Conservation (phyloP, 2,329 filamentous ascomycete species). For the Fusarium sp. region DNA sequence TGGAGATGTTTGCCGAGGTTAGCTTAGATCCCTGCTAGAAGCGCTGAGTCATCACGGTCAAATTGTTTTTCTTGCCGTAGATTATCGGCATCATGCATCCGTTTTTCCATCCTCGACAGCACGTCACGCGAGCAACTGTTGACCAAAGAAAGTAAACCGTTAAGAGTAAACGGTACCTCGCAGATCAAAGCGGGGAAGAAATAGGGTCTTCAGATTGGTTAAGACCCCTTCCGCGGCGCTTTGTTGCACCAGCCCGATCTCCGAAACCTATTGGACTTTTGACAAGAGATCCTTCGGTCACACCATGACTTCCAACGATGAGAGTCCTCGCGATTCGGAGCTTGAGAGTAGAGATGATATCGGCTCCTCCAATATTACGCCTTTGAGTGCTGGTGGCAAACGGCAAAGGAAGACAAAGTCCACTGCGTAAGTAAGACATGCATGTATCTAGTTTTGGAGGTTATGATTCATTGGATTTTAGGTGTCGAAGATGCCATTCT, state of each 20-base stretch:
- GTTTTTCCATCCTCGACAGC: not conserved
- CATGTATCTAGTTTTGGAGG: not conserved
- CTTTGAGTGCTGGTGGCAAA: conserved; percentile 15
- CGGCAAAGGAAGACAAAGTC: conserved; percentile 43
- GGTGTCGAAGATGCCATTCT: conserved; percentile 49
- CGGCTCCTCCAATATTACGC: conserved; percentile 18
- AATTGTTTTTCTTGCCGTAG: conserved; percentile 7
- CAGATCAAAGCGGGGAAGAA: conserved; percentile 29
- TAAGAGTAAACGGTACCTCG: not conserved
- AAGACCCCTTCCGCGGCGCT: not conserved
- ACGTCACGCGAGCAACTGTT: conserved; percentile 30
- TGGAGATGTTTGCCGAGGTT: conserved; percentile 19
- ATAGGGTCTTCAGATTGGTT: conserved; percentile 9
- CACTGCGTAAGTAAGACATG: conserved; percentile 37
- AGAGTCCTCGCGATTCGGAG: conserved; percentile 33
- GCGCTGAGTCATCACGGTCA: conserved; percentile 39
- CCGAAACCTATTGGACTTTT: not conserved
- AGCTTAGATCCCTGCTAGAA: not conserved
- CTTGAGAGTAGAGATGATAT: conserved; percentile 33
- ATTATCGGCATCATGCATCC: conserved; percentile 21
- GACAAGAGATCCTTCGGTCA: not conserved
- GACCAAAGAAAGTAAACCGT: not conserved
- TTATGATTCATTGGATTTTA: conserved; percentile 6
- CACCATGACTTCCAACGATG: conserved; percentile 29
- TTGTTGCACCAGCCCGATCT: not conserved